Base-by-base conservation (phyloP, 106 monocot species). In the Phalaenopsis aphrodite region DNA sequence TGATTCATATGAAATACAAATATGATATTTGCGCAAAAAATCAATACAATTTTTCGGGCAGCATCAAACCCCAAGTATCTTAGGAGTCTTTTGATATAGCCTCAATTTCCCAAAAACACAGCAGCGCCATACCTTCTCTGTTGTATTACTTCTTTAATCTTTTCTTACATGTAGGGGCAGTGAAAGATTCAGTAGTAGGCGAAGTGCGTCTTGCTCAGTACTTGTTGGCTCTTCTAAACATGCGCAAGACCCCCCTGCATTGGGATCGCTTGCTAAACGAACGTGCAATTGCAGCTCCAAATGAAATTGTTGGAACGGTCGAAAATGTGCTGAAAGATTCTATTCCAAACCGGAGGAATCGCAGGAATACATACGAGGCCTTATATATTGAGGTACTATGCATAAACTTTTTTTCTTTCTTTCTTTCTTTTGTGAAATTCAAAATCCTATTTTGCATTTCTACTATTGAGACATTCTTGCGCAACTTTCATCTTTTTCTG, bases 141-240 rank as follows among this genome's bases (percentile, higher is more conserved):
- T 49, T 56, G 23, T 80, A 41, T 52, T 65, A 5, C 41, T 37
- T 77, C 23, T 30, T 38, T 37, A 19, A 55, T 15, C 39, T 79
- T 61, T 79, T 61, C 5, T 79, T 45, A 52, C 4, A 36, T 69
- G 55, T 73, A 92, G 92, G 92, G 43, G 87, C 92, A 37, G 86
- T 92, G 5, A 92, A 92, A 80, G 89, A 92, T 66, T 92, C 89
- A 0, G 81, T 90, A 37, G 90, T 90, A 43, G 92, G 92, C 45
- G 92, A 92, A 81, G 87, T 90, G 72, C 89, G 92, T 48, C 81
- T 92, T 84, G 92, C 89, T 42, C 80, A 88, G 56, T 92, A 86
- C 78, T 77, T 92, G 18, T 66, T 92, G 56, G 87, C 89, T 80
- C 69, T 88, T 83, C 55, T 92, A 61, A 92, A 92, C 72, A 77